phyloP scores from a whole-genome alignment of 1,284 basidiomycete species.

The Microbotryum lychnidis-dioicae region DNA sequence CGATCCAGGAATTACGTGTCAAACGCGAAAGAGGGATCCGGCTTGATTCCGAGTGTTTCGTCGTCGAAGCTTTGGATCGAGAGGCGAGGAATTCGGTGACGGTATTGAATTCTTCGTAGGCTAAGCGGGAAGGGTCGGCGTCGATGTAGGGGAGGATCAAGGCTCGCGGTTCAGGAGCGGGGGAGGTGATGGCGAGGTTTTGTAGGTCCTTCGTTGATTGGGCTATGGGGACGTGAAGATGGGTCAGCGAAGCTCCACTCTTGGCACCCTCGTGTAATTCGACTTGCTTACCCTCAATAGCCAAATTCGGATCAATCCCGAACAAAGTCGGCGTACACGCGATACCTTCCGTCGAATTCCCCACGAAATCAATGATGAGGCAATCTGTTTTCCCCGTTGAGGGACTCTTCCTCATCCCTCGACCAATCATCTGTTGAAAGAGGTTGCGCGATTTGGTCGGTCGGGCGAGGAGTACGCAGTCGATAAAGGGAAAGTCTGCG shows the following conservation, averaged over 20 bases:
- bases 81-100: conserved; percentile 12
- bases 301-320: conserved; percentile 66
- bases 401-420: conserved; percentile 80
- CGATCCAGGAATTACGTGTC: conserved; percentile 61
- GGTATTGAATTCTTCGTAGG: conserved; percentile 15
- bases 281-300: conserved; percentile 52
- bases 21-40: background rate
- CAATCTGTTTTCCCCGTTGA: conserved; percentile 78
- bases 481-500: conserved; percentile 48
- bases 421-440: conserved; percentile 92
- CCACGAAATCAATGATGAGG: conserved; percentile 84
- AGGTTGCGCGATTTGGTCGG: conserved; percentile 74
- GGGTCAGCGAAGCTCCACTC: background rate
- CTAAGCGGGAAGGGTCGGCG: background rate
- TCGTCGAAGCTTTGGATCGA: background rate
- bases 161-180: background rate
- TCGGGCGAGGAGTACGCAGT: conserved; percentile 69
- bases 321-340: conserved; percentile 76
- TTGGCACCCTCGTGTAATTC: too few species aligned
- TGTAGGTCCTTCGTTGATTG: background rate
- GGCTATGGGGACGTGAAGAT: background rate
- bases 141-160: background rate
- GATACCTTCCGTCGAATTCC: conserved; percentile 63
- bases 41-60: background rate
- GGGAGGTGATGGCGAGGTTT: background rate